phyloP scores from a whole-genome alignment of 768 basidiomycete genomes.

The Tricholoma flavovirens region DNA sequence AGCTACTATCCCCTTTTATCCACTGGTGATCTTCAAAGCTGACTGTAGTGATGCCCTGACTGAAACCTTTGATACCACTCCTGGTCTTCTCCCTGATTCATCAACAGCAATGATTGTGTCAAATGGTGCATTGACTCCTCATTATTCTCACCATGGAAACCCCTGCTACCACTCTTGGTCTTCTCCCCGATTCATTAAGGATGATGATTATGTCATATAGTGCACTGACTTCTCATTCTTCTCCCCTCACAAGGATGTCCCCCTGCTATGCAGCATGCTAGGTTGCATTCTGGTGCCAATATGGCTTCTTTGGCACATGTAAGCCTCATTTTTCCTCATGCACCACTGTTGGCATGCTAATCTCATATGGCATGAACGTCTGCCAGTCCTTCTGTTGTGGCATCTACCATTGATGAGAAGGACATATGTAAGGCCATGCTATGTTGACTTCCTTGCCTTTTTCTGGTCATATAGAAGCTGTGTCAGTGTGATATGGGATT shows the following conservation, averaged over 20 bases:
- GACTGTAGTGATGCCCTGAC: conserved; percentile 38
- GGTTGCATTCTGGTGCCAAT: conserved; percentile 73
- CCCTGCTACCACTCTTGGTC: conserved; percentile 35
- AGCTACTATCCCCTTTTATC: conserved; percentile 40
- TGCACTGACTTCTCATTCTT: conserved; percentile 28
- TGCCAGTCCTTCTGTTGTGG: conserved; percentile 57
- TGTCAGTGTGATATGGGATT: too few species aligned
- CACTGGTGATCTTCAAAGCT: conserved; percentile 42
- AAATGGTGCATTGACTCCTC: too few species aligned
- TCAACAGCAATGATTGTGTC: too few species aligned
- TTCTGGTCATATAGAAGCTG: too few species aligned
- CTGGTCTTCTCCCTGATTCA: too few species aligned
- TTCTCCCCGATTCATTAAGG: too few species aligned
- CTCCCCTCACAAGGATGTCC: conserved; percentile 46
- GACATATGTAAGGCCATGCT: too few species aligned
- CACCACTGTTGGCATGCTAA: conserved; percentile 43
- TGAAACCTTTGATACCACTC: too few species aligned
- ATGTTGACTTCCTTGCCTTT: too few species aligned
- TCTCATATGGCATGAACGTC: conserved; percentile 46
- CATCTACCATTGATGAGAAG: too few species aligned
- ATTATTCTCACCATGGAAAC: too few species aligned
- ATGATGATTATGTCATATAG: conserved; percentile 30
- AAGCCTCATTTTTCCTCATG: conserved; percentile 40
- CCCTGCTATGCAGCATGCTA: conserved; percentile 76
- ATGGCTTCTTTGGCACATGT: conserved; percentile 70